Evolutionary conservation across 805 yeast genomes (phyloP).

Genomic region (Blastobotrys parvus): DNA sequence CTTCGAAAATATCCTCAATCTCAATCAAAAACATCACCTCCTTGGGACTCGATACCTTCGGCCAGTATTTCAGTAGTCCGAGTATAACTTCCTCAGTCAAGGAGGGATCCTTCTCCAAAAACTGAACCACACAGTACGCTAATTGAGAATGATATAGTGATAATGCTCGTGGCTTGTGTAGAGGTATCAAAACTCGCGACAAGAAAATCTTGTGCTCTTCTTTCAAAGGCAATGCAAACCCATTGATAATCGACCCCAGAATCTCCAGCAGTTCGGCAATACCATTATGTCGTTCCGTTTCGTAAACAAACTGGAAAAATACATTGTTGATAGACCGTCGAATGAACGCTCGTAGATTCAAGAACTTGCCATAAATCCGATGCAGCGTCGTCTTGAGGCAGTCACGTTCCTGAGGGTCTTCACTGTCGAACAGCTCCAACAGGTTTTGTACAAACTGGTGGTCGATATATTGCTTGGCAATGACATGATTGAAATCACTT

Average conservation of each 20-base stretch:
- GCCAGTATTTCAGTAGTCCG: conserved; percentile 94
- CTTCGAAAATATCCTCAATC: conserved; percentile 93
- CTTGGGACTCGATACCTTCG: conserved; percentile 87
- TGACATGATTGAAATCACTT: conserved; percentile 87
- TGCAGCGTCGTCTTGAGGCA: conserved; percentile 91
- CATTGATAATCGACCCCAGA: conserved; percentile 92
- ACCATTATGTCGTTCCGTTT: conserved; percentile 93
- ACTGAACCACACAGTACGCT: conserved; percentile 95
- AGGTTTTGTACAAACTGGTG: conserved; percentile 76
- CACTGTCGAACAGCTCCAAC: conserved; percentile 87
- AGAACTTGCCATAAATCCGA: conserved; percentile 90
- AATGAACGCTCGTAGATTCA: conserved; percentile 81
- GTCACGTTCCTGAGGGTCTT: conserved; percentile 94
- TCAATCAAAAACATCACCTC: conserved; percentile 95
- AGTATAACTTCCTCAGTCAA: conserved; percentile 93
- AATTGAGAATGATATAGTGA: conserved; percentile 93
- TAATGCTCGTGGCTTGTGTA: conserved; percentile 84
- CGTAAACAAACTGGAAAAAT: conserved; percentile 86
- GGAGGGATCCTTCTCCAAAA: conserved; percentile 85
- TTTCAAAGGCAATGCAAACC: conserved; percentile 93
- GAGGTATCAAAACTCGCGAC: conserved; percentile 76
- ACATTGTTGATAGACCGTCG: conserved; percentile 88
- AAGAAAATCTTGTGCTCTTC: conserved; percentile 93
- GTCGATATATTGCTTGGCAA: conserved; percentile 90
- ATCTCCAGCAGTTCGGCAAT: conserved; percentile 91